phyloP scores from a whole-genome alignment of 2,329 filamentous ascomycete species.

The Blumeria graminis region DNA sequence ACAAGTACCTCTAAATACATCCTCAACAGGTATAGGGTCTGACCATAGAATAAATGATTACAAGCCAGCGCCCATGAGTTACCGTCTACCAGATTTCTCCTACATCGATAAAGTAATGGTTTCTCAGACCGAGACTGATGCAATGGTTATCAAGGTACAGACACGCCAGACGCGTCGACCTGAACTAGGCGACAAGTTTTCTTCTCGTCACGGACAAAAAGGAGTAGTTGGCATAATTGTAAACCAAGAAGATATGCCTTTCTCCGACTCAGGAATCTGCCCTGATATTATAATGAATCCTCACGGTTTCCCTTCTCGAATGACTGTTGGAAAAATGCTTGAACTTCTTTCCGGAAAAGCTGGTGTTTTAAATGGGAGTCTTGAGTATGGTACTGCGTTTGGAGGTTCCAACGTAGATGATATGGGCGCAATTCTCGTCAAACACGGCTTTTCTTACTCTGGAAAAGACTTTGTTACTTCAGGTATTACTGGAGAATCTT shows the following conservation, averaged over 20 bases:
- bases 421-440: constrained; percentile 65
- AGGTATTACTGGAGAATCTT: constrained; percentile 78
- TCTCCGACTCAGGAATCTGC: constrained; percentile 71
- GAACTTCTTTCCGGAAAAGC: constrained; percentile 91
- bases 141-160: constrained; percentile 74
- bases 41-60: constrained; percentile 39
- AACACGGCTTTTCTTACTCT: constrained; percentile 83
- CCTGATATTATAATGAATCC: constrained; percentile 99
- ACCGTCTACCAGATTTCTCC: constrained; percentile 60
- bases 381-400: constrained; percentile 78
- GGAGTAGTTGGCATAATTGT: constrained; percentile 94
- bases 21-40: constrained; percentile 44
- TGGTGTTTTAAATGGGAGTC: constrained; percentile 59
- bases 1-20: constrained; percentile 56
- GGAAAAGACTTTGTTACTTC: constrained; percentile 94
- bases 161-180: constrained; percentile 88
- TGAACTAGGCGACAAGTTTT: constrained; percentile 95
- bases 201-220: constrained; percentile 92
- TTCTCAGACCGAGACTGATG: constrained; percentile 69
- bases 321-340: constrained; percentile 96
- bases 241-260: constrained; percentile 91
- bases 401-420: constrained; percentile 66
- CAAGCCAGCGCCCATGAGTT: constrained; percentile 43
- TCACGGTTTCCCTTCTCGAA: constrained; percentile 96
- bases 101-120: constrained; percentile 96